Evolutionary conservation across 768 basidiomycete genomes (phyloP).

Genomic region (Paxillus rubicundulus): DNA sequence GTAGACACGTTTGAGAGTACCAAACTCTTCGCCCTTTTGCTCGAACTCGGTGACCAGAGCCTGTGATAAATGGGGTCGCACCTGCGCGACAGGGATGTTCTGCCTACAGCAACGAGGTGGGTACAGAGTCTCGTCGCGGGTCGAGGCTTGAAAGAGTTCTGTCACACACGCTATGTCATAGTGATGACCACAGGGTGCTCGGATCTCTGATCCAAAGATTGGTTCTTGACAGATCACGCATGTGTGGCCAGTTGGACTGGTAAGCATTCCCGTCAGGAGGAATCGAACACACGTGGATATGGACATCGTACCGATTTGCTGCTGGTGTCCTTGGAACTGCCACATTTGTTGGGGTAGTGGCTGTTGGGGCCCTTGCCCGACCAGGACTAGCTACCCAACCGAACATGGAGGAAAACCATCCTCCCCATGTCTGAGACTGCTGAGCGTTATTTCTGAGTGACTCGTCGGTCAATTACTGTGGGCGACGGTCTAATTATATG

Average conservation of each 20-base stretch:
- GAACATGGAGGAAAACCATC: constrained; percentile 21
- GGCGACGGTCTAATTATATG: not conserved
- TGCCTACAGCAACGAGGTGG: constrained; percentile 41
- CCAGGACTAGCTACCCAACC: not conserved
- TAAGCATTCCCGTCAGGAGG: not conserved
- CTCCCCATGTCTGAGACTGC: constrained; percentile 11
- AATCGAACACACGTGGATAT: not conserved
- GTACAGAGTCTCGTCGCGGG: constrained; percentile 38
- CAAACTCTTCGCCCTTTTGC: constrained; percentile 31
- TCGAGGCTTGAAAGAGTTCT: no score
- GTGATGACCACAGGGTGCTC: constrained; percentile 34
- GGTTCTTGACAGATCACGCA: no score
- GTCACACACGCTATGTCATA: no score
- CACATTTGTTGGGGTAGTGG: not conserved
- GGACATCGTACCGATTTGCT: constrained; percentile 13
- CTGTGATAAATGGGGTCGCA: constrained; percentile 25
- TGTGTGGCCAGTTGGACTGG: constrained; percentile 24
- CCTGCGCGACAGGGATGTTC: constrained; percentile 25
- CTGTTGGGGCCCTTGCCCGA: not conserved
- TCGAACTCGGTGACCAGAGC: constrained; percentile 17
- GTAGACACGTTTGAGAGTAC: constrained; percentile 37
- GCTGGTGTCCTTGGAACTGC: not conserved
- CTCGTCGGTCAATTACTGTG: not conserved
- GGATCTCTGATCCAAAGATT: no score
- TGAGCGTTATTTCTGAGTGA: not conserved